A percentile compares a stretch with the other conserved stretches of the same genome.
Evolutionary conservation across 495 filamentous ascomycete genomes (phyloP).

Genomic region (Umbilicaria muhlenbergii): DNA sequence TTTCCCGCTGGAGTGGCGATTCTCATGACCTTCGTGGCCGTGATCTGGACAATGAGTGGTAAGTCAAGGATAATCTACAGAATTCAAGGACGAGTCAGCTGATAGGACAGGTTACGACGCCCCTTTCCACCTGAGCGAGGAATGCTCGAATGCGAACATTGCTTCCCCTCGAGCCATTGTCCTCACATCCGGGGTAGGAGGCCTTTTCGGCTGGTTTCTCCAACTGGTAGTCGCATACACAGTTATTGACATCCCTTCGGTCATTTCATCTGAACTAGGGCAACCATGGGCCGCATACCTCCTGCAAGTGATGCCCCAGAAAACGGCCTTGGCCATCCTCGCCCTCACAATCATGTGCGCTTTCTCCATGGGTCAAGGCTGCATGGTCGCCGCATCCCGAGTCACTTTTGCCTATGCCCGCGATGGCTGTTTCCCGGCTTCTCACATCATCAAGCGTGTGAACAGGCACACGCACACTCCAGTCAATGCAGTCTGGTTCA

Average conservation of each 20-base stretch:
- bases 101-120: constrained; percentile 43
- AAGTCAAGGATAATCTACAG: background rate
- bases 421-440: constrained; percentile 61
- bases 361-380: constrained; percentile 71
- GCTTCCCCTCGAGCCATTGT: constrained; percentile 67
- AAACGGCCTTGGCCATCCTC: constrained; percentile 49
- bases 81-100: background rate
- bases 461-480: constrained; percentile 52
- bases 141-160: constrained; percentile 62
- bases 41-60: constrained; percentile 37
- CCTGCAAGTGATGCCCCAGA: constrained; percentile 51
- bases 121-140: constrained; percentile 62
- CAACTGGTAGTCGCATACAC: constrained; percentile 74
- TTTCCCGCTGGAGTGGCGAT: constrained; percentile 57
- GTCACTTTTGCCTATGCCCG: constrained; percentile 72
- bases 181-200: constrained; percentile 51
- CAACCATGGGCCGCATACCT: constrained; percentile 68
- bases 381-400: constrained; percentile 65
- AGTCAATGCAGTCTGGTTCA: constrained; percentile 68
- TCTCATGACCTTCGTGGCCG: constrained; percentile 60
- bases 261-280: constrained; percentile 47
- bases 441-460: constrained; percentile 47
- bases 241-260: constrained; percentile 46
- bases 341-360: constrained; percentile 58
- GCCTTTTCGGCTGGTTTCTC: constrained; percentile 57